phyloP scores from a whole-genome alignment of 345 rosid genomes.

The Anastatica hierochuntica region DNA sequence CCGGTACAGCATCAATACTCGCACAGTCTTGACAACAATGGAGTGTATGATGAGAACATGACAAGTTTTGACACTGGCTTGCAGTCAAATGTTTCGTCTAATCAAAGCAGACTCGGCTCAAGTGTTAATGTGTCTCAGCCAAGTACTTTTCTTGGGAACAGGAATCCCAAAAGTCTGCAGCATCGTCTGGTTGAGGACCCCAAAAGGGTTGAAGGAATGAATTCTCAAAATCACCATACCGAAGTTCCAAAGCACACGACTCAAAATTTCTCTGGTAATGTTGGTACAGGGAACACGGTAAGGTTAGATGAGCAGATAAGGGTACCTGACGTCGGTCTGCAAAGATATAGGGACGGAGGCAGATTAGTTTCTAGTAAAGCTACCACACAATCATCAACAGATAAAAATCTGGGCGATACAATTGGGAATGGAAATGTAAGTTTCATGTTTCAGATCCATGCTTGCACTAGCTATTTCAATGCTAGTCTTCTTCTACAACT shows the following conservation, averaged over 20 bases:
- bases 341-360: conserved; percentile 30
- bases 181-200: conserved; percentile 34
- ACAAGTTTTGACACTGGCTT: conserved; percentile 32
- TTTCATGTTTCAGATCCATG: conserved; percentile 9
- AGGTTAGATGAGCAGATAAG: conserved; percentile 36
- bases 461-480: not conserved
- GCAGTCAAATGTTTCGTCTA: conserved; percentile 34
- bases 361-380: conserved; percentile 30
- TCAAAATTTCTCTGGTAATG: conserved; percentile 37
- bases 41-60: conserved; percentile 30
- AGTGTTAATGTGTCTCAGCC: conserved; percentile 31
- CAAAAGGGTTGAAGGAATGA: conserved; percentile 20
- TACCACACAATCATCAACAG: conserved; percentile 29
- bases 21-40: conserved; percentile 34
- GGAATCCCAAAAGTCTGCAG: conserved; percentile 34
- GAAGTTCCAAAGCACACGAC: conserved; percentile 34
- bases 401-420: conserved; percentile 26
- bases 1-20: conserved; percentile 18
- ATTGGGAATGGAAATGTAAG: conserved; percentile 68
- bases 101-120: conserved; percentile 28
- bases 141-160: conserved; percentile 31
- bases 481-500: not conserved
- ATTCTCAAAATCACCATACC: conserved; percentile 25
- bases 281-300: conserved; percentile 44
- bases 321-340: conserved; percentile 31